Conservation (phyloP, 2,329 filamentous ascomycete species). For the Hirsutella minnesotensis region DNA sequence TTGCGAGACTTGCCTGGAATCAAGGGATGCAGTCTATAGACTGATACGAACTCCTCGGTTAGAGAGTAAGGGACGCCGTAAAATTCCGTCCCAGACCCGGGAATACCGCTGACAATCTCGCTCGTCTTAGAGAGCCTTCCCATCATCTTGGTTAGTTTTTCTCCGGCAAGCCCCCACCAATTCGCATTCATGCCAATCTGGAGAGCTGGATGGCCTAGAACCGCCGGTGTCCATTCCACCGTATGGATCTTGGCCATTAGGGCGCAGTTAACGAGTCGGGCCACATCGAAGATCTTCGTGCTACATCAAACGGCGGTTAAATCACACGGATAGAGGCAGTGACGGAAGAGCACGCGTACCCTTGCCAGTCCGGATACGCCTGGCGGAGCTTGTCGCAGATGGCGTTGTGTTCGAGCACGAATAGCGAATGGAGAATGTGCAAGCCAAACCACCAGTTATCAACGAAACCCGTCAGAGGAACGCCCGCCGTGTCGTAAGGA, state of each 20-base stretch:
- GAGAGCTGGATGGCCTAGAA: conserved; percentile 26
- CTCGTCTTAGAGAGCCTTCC: background rate
- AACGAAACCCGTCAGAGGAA: background rate
- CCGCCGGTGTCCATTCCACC: conserved; percentile 35
- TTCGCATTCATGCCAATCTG: background rate
- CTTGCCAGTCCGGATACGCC: background rate
- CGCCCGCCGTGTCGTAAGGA: background rate
- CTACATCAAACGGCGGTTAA: too few species aligned
- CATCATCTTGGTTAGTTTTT: background rate
- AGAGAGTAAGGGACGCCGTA: background rate
- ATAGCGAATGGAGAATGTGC: background rate
- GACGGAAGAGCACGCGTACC: background rate
- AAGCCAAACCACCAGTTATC: conserved; percentile 1
- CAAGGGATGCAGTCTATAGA: background rate
- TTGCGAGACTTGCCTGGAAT: background rate
- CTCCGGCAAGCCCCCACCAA: conserved; percentile 1
- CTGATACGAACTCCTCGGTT: conserved; percentile 1
- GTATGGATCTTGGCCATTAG: conserved; percentile 39
- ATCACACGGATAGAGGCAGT: too few species aligned
- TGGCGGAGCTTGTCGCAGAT: background rate
- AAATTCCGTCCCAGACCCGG: background rate
- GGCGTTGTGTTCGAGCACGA: conserved; percentile 1
- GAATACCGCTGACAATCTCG: background rate
- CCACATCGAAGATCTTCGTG: background rate
- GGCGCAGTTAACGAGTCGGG: conserved; percentile 26